A percentile compares a stretch with the other conserved stretches of the same genome.
phyloP scores from a whole-genome alignment of 768 basidiomycete genomes.

The Ramaria sp. region DNA sequence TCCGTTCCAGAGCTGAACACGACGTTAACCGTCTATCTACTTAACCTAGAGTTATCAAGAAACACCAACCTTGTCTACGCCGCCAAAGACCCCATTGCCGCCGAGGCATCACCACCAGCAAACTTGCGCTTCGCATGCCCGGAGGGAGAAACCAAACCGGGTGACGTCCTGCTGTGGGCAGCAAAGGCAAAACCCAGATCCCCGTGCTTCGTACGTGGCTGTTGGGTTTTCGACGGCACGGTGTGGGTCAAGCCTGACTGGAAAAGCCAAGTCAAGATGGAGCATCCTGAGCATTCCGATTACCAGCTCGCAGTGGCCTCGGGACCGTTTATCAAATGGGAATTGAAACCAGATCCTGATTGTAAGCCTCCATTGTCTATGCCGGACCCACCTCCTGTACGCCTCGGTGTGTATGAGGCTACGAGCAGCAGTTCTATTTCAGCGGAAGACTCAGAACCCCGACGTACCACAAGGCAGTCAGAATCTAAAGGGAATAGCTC shows the following conservation, averaged over 20 bases:
- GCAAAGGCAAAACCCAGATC: not conserved
- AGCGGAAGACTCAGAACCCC: not conserved
- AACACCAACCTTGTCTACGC: not conserved
- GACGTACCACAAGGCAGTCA: not conserved
- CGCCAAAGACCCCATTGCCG: not conserved
- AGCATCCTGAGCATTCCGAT: not conserved
- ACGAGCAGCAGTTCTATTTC: not conserved
- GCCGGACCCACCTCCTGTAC: not conserved
- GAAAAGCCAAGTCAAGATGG: not conserved
- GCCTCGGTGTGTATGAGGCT: not conserved
- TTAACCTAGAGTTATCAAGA: not conserved
- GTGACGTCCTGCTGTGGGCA: not conserved
- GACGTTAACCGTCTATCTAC: not conserved
- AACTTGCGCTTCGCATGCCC: not conserved
- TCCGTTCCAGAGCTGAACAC: not conserved
- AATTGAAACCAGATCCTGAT: constrained; percentile 1
- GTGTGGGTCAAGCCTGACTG: not conserved
- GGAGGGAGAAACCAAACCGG: not conserved
- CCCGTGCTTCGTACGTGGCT: not conserved
- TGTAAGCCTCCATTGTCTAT: not conserved
- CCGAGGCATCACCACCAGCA: not conserved
- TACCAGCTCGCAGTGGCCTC: not conserved
- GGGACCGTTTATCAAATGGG: constrained; percentile 1
- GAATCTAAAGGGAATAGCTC: not conserved
- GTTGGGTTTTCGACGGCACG: constrained; percentile 2